Conservation (phyloP, 441 rosid species). For the Metrosideros polymorpha region DNA sequence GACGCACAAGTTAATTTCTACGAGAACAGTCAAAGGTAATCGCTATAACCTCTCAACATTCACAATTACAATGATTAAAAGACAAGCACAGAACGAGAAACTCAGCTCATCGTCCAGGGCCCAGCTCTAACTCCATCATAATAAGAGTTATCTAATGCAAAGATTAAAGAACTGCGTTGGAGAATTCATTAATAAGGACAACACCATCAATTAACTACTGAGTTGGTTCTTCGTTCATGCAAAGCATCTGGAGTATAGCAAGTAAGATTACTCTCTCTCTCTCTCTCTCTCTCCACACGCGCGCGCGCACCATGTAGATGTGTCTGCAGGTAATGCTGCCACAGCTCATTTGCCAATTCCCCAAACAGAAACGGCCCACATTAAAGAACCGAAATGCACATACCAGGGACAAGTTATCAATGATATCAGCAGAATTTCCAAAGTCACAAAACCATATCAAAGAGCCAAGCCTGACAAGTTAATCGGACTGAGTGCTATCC, state of each 20-base stretch:
- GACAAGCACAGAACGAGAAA: not conserved
- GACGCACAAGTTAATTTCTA: not conserved
- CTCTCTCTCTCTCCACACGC: too few relatives aligned
- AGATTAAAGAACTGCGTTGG: not conserved
- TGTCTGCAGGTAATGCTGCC: too few relatives aligned
- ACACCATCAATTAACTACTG: not conserved
- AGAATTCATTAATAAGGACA: not conserved
- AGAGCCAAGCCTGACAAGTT: not conserved
- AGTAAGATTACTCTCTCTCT: too few relatives aligned
- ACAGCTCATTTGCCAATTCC: too few relatives aligned
- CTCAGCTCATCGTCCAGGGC: not conserved
- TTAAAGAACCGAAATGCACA: not conserved
- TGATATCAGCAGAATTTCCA: not conserved
- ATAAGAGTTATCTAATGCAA: not conserved
- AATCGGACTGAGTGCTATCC: not conserved
- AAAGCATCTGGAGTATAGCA: not conserved
- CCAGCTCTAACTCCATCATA: not conserved
- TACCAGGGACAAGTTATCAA: not conserved
- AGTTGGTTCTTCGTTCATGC: not conserved
- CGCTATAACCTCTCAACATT: not conserved
- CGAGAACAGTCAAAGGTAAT: not conserved
- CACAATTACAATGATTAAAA: not conserved
- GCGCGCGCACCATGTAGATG: too few relatives aligned
- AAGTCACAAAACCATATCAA: not conserved
- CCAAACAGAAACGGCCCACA: not conserved